Evolutionary conservation across 176 grass and related monocot species (phyloP).

Genomic region (Hyparrhenia diplandra): DNA sequence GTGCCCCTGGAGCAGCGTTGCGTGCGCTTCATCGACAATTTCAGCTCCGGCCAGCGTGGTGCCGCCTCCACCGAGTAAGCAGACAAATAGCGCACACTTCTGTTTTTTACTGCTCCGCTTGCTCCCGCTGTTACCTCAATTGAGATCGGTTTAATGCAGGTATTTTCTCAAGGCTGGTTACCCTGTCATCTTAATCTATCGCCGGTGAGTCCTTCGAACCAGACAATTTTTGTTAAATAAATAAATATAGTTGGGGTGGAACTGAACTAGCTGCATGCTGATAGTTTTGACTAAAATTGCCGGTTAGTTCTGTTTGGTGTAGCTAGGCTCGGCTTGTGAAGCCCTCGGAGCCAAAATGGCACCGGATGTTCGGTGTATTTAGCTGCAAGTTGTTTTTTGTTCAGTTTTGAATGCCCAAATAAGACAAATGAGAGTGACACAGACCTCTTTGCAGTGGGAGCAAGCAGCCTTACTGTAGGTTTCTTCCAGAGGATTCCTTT

Average conservation of each 20-base stretch:
- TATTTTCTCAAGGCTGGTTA: too few relatives aligned
- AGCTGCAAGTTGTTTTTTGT: not conserved
- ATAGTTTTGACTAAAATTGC: not conserved
- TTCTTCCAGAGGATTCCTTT: conserved; percentile 84
- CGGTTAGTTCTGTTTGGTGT: not conserved
- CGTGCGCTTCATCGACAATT: conserved; percentile 92
- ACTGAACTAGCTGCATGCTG: not conserved
- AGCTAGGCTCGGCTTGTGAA: not conserved
- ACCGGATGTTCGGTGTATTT: not conserved
- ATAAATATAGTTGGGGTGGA: not conserved
- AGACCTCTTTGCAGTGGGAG: conserved; percentile 61
- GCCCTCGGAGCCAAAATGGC: not conserved
- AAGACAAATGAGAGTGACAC: not conserved
- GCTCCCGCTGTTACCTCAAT: too few relatives aligned
- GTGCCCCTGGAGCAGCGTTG: conserved; percentile 90
- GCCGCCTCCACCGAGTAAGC: conserved; percentile 72
- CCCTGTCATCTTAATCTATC: too few relatives aligned
- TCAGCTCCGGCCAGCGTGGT: conserved; percentile 80
- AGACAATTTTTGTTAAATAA: too few relatives aligned
- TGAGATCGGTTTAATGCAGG: too few relatives aligned
- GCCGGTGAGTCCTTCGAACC: too few relatives aligned
- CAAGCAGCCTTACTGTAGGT: conserved; percentile 77
- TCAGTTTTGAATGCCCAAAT: not conserved
- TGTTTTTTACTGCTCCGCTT: too few relatives aligned
- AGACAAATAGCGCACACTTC: too few relatives aligned